phyloP scores from a whole-genome alignment of 2,329 filamentous ascomycete genomes.

The Aspergillus ruber region DNA sequence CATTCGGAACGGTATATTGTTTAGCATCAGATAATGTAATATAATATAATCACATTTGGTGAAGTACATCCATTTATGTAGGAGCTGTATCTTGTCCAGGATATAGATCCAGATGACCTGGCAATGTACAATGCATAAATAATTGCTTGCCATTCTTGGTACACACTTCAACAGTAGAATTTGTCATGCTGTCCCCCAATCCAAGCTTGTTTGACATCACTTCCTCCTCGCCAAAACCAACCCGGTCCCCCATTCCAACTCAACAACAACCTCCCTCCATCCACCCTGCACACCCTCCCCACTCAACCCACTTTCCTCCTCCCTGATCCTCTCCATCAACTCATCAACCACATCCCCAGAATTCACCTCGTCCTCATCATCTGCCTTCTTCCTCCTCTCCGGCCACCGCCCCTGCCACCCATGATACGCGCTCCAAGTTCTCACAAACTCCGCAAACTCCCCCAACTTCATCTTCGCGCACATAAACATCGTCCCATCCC shows the following conservation, averaged over 20 bases:
- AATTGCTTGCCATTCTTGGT: too few species aligned
- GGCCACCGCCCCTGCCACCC: constrained; percentile 43
- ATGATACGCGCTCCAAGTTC: constrained; percentile 56
- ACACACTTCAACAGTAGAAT: too few species aligned
- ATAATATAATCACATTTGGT: too few species aligned
- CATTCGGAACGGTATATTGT: too few species aligned
- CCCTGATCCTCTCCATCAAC: constrained; percentile 62
- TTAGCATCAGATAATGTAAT: too few species aligned
- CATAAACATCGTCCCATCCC: constrained; percentile 45
- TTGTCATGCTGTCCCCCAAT: neutral
- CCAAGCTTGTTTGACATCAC: neutral
- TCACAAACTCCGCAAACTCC: constrained; percentile 54
- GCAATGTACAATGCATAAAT: too few species aligned
- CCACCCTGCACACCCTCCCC: neutral
- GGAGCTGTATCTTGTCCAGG: too few species aligned
- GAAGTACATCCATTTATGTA: too few species aligned
- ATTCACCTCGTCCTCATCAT: constrained; percentile 58
- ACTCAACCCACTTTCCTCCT: constrained; percentile 34
- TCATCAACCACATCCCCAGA: constrained; percentile 68
- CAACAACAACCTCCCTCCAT: neutral
- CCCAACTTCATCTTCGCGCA: constrained; percentile 50
- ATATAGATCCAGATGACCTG: too few species aligned
- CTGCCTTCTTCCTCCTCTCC: neutral
- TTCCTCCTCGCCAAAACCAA: neutral
- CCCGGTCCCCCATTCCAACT: neutral